Evolutionary conservation across 345 rosid genomes (phyloP), one percentile per base, ranked within the genome.

Genomic region (Erucastrum elatum): DNA sequence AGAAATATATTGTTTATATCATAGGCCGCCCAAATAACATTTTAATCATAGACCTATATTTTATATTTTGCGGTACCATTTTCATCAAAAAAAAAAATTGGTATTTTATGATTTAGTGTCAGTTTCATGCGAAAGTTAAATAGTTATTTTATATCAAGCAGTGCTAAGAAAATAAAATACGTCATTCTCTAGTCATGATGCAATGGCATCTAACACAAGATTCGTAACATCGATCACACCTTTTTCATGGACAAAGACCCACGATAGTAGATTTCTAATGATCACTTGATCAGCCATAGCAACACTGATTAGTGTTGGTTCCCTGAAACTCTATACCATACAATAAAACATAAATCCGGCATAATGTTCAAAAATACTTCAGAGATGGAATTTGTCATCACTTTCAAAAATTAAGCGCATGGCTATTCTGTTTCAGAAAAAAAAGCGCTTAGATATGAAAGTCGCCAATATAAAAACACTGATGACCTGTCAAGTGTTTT

Each of bases 21-120:
- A 8, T 76, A 29, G 35, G 79, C 68, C 68, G 74, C 53, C 74
- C 13, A 56, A 56, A 12, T 70, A 34, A 34, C 60, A 5, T 16
- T 15, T 59, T 31, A 67, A 44, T 59, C 46, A 39, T 39, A 58
- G 33, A 39, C 66, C n/a, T 66, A 3, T 33, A 49, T 63, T 31
- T 74, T 16, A 49, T 46, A 46, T 63, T 30, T 29, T 44, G 26
- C 17, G 49, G 31, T 53, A n/a, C 16, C 15, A 5, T 15, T 35
- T 25, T 9, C 17, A 27, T 64, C 63, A 25, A 13, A 16, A 51
- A 74, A 21, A 64, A 74, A 64, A 4, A 7, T 72, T 51, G 15
- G 37, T 35, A 34, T 53, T 35, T 5, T 8, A 15, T 35, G 66
- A 56, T 27, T 65, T 55, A 37, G 27, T 66, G 29, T 75, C 71